Evolutionary conservation across 805 yeast genomes (phyloP).

Genomic region (Torulaspora delbrueckii): DNA sequence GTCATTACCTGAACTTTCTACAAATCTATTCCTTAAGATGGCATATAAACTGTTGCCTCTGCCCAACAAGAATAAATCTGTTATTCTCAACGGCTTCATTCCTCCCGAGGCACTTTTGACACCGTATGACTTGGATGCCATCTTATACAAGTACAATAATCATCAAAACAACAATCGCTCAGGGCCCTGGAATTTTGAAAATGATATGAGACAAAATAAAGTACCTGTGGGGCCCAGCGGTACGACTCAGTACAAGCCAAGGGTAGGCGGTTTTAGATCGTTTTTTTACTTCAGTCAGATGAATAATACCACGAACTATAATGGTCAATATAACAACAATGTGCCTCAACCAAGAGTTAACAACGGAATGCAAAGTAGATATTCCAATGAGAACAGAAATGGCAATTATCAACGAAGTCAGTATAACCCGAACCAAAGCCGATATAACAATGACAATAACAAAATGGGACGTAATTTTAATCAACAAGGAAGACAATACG

Average conservation of each 20-base stretch:
- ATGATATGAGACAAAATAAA: constrained; percentile 38
- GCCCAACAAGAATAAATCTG: constrained; percentile 57
- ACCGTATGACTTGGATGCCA: constrained; percentile 61
- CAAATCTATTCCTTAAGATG: constrained; percentile 40
- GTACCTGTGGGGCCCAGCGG: constrained; percentile 48
- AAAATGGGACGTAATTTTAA: constrained; percentile 1
- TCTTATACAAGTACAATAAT: constrained; percentile 45
- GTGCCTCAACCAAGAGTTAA: background rate
- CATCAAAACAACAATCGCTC: constrained; percentile 33
- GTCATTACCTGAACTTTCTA: constrained; percentile 38
- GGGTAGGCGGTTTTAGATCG: constrained; percentile 50
- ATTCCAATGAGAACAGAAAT: background rate
- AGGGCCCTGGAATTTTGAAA: constrained; percentile 29
- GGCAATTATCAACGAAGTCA: constrained; percentile 1
- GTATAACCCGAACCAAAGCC: constrained; percentile 2
- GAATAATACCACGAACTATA: constrained; percentile 8
- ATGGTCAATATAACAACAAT: background rate
- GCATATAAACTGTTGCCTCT: constrained; percentile 49
- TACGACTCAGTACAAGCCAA: constrained; percentile 40
- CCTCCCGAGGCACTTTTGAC: constrained; percentile 58
- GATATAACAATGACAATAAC: constrained; percentile 6
- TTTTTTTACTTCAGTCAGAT: constrained; percentile 36
- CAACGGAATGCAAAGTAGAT: constrained; percentile 1
- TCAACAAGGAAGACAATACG: constrained; percentile 5
- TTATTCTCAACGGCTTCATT: constrained; percentile 75